Evolutionary conservation across 2,329 filamentous ascomycete species (phyloP), one percentile per base, ranked within the genome.

Genomic region (Neonectria punicea): DNA sequence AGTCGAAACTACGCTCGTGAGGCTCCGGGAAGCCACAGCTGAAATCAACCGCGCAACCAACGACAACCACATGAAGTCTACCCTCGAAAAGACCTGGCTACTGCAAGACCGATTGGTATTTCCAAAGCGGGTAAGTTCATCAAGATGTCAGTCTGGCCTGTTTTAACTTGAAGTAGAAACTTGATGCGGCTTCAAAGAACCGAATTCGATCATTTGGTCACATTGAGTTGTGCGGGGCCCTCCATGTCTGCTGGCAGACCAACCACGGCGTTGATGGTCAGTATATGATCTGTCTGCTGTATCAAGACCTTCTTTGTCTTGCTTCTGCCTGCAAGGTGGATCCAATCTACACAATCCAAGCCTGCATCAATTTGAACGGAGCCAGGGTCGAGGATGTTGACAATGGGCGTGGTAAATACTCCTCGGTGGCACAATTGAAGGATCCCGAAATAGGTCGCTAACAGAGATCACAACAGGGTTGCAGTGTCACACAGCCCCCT

Each of bases 271-370:
- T 93, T 18, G 85, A 88, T 49, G 95, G 94, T 6, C 87, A 90
- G 69, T 98, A 97, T 78, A 90, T 97, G 86, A 88, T 95, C 43
- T 94, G 92, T 70, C 85, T 94, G 16, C 83, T 98, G n/a, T 98
- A 97, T 78, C 89, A 89, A 54, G 88, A 93, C 55, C 91, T 92
- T 67, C 80, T 98, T 1, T 87, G 97, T 58, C 85, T 98, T 44
- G 93, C 93, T 8, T 88, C 86, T 10, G 85, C 88, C 14, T 84
- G 87, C 49, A 90, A 87, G 65, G 83, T 85, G n/a, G 87, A 89
- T 51, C 86, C 87, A 22, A 85, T 87, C 41, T 95, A 97, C 76
- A 88, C 87, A 10, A 88, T 95, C 18, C 86, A 93, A 65, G 92
- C 92, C 43, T 93, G 91, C 67, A 89, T 98, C 66, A 84, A 89